These are phyloP conservation scores for Penicillium sp. DNA, from an alignment of 2,329 filamentous ascomycete genomes.

Conservation along the genomic window DNA sequence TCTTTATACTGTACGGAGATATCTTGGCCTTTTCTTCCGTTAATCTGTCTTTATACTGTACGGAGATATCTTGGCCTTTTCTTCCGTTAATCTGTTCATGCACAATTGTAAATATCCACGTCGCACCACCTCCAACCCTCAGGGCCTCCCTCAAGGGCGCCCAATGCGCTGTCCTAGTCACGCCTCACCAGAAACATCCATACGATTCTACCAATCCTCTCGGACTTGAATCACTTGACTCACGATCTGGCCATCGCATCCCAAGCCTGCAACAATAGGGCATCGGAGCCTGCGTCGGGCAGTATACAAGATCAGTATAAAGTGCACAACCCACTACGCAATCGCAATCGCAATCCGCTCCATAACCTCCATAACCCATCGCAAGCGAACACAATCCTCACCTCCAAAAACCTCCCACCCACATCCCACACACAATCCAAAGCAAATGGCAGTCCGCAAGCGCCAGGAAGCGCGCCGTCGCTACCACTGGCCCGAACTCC, in stretches of 20 bases:
- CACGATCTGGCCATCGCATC: background rate
- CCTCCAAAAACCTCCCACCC: background rate
- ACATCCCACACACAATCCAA: background rate
- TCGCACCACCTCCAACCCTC: background rate
- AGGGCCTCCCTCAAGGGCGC: constrained; percentile 12
- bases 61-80: background rate
- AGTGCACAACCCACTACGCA: background rate
- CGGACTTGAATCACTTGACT: background rate
- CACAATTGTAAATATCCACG: constrained; percentile 6
- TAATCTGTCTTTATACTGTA: background rate
- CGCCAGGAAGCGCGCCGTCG: constrained; percentile 38
- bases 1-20: too few species aligned
- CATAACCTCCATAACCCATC: too few species aligned
- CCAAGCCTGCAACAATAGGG: constrained; percentile 1
- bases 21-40: too few species aligned
- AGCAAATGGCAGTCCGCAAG: constrained; percentile 34
- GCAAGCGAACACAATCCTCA: background rate
- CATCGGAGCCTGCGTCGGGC: constrained; percentile 5
- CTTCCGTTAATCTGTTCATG: background rate
- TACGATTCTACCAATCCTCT: constrained; percentile 2
- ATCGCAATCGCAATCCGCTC: background rate
- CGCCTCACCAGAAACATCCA: constrained; percentile 3
- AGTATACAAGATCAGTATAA: constrained; percentile 3
- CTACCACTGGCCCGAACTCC: constrained; percentile 64
- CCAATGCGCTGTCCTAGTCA: constrained; percentile 26